Evolutionary conservation across 2,329 filamentous ascomycete genomes (phyloP).

Genomic region (Aspergillus melleus): DNA sequence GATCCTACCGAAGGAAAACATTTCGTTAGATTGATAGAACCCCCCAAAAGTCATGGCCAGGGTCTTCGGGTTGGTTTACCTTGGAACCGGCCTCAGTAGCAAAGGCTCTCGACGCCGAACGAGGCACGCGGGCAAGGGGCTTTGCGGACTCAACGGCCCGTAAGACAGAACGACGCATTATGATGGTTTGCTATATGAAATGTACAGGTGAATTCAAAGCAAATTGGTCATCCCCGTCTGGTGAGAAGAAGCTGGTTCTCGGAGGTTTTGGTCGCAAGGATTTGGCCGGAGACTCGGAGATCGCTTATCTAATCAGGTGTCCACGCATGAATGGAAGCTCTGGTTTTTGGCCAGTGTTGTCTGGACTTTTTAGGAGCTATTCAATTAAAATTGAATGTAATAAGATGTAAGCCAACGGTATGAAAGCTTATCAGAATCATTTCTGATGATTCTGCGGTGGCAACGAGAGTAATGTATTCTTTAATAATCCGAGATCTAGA

Average conservation of each 20-base stretch:
- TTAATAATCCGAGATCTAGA: slow-evolving; percentile 23
- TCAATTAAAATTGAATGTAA: neutral
- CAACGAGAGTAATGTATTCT: neutral
- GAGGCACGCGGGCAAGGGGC: slow-evolving; percentile 35
- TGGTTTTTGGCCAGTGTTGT: neutral
- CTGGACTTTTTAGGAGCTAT: too few relatives aligned
- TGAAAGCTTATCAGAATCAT: too few relatives aligned
- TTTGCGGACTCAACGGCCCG: slow-evolving; percentile 41
- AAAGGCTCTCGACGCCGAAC: slow-evolving; percentile 36
- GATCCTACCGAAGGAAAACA: slow-evolving; percentile 58
- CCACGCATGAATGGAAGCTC: slow-evolving; percentile 4
- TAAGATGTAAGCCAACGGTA: neutral
- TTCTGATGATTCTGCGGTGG: neutral
- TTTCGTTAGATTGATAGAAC: neutral
- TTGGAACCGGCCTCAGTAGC: slow-evolving; percentile 35
- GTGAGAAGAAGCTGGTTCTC: slow-evolving; percentile 11
- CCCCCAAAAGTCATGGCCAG: neutral
- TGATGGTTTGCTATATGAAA: slow-evolving; percentile 12
- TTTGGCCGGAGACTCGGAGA: slow-evolving; percentile 14
- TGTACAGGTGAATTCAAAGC: slow-evolving; percentile 1
- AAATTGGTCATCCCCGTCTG: slow-evolving; percentile 10
- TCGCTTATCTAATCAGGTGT: slow-evolving; percentile 33
- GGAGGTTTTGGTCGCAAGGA: slow-evolving; percentile 15
- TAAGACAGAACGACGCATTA: slow-evolving; percentile 43
- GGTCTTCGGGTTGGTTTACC: slow-evolving; percentile 25